Evolutionary conservation across 1,284 basidiomycete species (phyloP).

Genomic region (Inonotus hispidus): DNA sequence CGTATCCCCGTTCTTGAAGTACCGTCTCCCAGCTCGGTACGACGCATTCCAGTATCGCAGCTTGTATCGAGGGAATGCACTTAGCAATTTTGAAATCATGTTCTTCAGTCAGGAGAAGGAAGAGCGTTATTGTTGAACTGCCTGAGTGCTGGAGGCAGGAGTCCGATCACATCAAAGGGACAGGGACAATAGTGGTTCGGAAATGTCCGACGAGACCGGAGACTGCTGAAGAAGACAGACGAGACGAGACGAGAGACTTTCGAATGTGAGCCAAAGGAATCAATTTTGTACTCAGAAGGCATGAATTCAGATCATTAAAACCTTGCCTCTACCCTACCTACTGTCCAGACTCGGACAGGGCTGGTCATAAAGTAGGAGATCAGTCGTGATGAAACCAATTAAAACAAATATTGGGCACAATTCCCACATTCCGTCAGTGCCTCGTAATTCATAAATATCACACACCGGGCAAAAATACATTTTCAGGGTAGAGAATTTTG

Average conservation of each 20-base stretch:
- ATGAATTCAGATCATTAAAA: not conserved
- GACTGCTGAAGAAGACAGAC: too few relatives aligned
- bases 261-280: slow-evolving; percentile 32
- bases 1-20: slow-evolving; percentile 45
- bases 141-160: slow-evolving; percentile 53
- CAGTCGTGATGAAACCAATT: too few relatives aligned
- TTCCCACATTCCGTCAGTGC: too few relatives aligned
- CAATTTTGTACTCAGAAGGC: slow-evolving; percentile 24
- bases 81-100: slow-evolving; percentile 35
- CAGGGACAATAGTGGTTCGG: slow-evolving; percentile 51
- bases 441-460: too few relatives aligned
- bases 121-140: slow-evolving; percentile 35
- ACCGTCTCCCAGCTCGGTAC: slow-evolving; percentile 62
- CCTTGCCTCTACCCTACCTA: too few relatives aligned
- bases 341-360: too few relatives aligned
- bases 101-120: slow-evolving; percentile 18
- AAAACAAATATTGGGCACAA: too few relatives aligned
- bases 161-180: slow-evolving; percentile 49
- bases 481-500: too few relatives aligned
- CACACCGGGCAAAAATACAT: too few relatives aligned
- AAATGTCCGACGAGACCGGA: slow-evolving; percentile 45
- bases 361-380: too few relatives aligned
- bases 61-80: slow-evolving; percentile 57
- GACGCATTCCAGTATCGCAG: slow-evolving; percentile 55
- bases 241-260: slow-evolving; percentile 46